These are phyloP conservation scores for Volvox africanus DNA, from an alignment of 139 green algal genomes.

Conservation along the genomic window DNA sequence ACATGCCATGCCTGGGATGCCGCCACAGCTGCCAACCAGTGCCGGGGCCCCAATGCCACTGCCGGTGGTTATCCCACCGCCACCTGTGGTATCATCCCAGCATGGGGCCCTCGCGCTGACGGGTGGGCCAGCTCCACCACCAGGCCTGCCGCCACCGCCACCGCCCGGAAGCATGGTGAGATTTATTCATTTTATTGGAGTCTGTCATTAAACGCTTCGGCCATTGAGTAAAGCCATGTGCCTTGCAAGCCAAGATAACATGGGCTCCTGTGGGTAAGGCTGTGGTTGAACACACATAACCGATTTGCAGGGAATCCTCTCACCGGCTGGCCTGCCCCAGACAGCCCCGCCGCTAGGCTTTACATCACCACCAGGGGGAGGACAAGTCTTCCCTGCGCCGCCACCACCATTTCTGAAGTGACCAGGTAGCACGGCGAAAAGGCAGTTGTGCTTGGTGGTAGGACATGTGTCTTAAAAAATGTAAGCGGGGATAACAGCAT, in stretches of 20 bases:
- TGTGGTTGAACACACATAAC: not conserved
- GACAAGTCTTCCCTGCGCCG: not conserved
- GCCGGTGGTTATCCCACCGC: not conserved
- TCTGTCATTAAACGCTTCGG: not conserved
- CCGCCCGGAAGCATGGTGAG: constrained; percentile 17
- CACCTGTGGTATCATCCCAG: not conserved
- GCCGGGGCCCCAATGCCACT: not conserved
- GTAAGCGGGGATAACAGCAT: too few relatives aligned
- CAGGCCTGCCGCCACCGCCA: not conserved
- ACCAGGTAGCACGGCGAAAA: too few relatives aligned
- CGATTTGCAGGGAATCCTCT: not conserved
- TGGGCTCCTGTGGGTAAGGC: not conserved
- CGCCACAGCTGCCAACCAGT: too few relatives aligned
- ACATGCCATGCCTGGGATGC: not conserved
- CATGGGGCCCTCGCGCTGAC: too few relatives aligned
- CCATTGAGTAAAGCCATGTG: not conserved
- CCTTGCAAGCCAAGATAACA: not conserved
- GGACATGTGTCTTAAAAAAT: too few relatives aligned
- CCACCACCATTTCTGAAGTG: not conserved
- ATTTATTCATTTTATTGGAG: not conserved
- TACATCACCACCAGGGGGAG: not conserved
- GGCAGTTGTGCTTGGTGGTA: too few relatives aligned
- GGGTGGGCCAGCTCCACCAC: not conserved
- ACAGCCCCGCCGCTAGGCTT: not conserved
- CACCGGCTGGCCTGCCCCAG: not conserved